Evolutionary conservation across 176 grass and related monocot species (phyloP), one percentile per base, ranked within the genome.

Genomic region (Coix lacrymajobi): DNA sequence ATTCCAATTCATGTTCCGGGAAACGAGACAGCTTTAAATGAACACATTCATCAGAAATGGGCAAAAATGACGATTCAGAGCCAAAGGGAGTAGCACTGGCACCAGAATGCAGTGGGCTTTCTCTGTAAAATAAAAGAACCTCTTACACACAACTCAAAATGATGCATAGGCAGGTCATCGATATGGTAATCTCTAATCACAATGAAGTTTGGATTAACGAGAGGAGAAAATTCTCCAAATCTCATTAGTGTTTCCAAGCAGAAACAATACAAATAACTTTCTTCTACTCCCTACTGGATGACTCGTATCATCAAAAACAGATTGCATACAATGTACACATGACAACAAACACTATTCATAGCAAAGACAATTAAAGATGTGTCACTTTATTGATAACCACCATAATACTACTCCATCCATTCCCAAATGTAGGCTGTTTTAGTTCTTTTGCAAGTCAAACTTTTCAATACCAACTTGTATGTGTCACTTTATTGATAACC

Each of bases 1-100:
- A 74, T 71, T 85, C 61, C 69, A 88, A 87, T 68, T 93, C 87
- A 87, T 74, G 85, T 45, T 91, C 85, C 34, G 82, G 63, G 28
- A 71, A 82, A 62, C 10, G 51, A 26, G 61, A 66, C 40, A 75
- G 79, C 67, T 86, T 86, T 56, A 78, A 72, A 60, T 46, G 40
- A 19, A 61, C 73, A 54, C 65, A 61, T 71, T 88, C 90, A 44
- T 57, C 30, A 60, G 64, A 39, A 33, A 39, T 32, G 34, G 60
- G 79, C 44, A 84, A 75, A 71, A 69, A 78, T 49, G 88, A 31
- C 66, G 79, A 65, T 79, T 86, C 84, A 60, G 71, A 86, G 25
- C 84, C 58, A 43, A 79, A 86, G 20, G 85, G 71, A 31, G 78
- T 26, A 45, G 73, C 67, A 66, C 64, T 82, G 29, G 63, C 73